phyloP scores from a whole-genome alignment of 768 basidiomycete species.

The Tylopilus balloui region DNA sequence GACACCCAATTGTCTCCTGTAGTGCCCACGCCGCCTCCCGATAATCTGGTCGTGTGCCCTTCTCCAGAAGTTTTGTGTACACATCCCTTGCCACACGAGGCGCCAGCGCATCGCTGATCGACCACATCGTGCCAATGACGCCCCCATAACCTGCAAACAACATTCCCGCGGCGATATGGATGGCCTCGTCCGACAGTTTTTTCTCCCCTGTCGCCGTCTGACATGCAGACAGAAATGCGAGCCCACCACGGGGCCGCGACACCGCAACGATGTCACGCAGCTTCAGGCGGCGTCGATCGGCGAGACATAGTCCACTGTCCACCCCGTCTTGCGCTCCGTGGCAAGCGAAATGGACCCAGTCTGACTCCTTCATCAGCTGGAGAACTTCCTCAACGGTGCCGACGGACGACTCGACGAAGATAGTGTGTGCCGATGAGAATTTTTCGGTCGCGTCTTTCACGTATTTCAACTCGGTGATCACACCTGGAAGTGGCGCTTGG shows the following conservation, averaged over 20 bases:
- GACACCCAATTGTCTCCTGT: too few relatives aligned
- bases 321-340: background rate
- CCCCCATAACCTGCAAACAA: slow-evolving; percentile 20
- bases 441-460: background rate
- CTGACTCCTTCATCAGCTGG: background rate
- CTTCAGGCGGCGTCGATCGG: background rate
- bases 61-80: background rate
- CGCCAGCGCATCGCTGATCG: slow-evolving; percentile 22
- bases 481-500: slow-evolving; percentile 14
- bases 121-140: background rate
- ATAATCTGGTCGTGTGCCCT: too few relatives aligned
- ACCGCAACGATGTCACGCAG: background rate
- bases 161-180: too few relatives aligned
- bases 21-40: too few relatives aligned
- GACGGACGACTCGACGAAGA: background rate
- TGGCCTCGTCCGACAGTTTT: too few relatives aligned
- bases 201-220: too few relatives aligned
- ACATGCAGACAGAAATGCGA: background rate
- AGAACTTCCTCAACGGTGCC: slow-evolving; percentile 10
- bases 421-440: background rate
- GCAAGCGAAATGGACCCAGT: slow-evolving; percentile 1
- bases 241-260: background rate
- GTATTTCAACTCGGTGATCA: slow-evolving; percentile 13
- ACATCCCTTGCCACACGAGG: slow-evolving; percentile 27
- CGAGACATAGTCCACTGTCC: background rate